Conservation (phyloP, 495 filamentous ascomycete genomes). For the Penicillium silybi region DNA sequence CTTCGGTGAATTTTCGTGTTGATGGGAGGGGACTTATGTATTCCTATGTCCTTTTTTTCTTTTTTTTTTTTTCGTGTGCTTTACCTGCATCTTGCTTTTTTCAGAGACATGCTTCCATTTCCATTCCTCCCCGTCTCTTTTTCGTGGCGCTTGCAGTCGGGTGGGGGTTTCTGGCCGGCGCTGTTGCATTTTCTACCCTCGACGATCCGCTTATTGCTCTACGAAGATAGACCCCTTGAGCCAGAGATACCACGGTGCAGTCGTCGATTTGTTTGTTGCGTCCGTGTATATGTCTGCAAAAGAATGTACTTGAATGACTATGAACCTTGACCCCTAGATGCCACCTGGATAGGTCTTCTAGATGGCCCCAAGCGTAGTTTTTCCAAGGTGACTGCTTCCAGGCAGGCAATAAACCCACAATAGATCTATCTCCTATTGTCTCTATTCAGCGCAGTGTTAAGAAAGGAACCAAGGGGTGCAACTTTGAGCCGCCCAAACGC, state of each 20-base stretch:
- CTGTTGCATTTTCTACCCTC: slow-evolving; percentile 35
- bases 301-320: slow-evolving; percentile 13
- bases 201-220: slow-evolving; percentile 30
- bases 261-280: slow-evolving; percentile 19
- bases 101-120: slow-evolving; percentile 12
- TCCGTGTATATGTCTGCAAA: slow-evolving; percentile 16
- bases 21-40: slow-evolving; percentile 30
- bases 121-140: slow-evolving; percentile 11
- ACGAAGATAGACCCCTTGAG: slow-evolving; percentile 44
- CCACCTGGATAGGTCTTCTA: too few species aligned
- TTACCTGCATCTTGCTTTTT: slow-evolving; percentile 26
- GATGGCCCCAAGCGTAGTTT: background rate
- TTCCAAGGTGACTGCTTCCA: background rate
- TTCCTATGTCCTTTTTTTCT: slow-evolving; percentile 27
- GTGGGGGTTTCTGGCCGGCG: slow-evolving; percentile 42
- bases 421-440: background rate
- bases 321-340: background rate
- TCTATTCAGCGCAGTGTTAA: background rate
- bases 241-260: slow-evolving; percentile 47
- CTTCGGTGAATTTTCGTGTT: slow-evolving; percentile 28
- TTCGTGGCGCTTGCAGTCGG: slow-evolving; percentile 24
- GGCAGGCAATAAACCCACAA: background rate
- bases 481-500: slow-evolving; percentile 15
- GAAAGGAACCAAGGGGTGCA: background rate
- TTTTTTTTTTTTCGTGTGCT: slow-evolving; percentile 21